Evolutionary conservation across 495 filamentous ascomycete genomes (phyloP).

Genomic region (Oidiodendron maius): DNA sequence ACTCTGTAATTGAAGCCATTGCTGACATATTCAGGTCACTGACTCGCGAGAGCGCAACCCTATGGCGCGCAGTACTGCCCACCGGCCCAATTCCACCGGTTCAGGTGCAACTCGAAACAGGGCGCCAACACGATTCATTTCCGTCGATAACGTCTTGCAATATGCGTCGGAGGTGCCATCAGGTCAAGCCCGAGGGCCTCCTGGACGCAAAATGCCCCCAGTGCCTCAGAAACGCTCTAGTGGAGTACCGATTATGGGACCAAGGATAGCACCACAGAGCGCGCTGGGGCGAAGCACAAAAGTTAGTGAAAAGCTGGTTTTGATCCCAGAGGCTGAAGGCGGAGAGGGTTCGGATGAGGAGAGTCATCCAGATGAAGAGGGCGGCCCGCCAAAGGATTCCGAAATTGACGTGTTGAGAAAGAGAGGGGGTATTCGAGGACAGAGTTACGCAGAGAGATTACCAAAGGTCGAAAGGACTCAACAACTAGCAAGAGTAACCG

Average conservation of each 20-base stretch:
- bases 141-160: slow-evolving; percentile 92
- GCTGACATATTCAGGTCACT: slow-evolving; percentile 25
- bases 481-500: slow-evolving; percentile 83
- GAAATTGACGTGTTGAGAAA: slow-evolving; percentile 62
- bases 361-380: slow-evolving; percentile 48
- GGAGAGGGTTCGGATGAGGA: slow-evolving; percentile 49
- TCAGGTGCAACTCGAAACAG: slow-evolving; percentile 18
- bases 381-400: slow-evolving; percentile 72
- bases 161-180: slow-evolving; percentile 94
- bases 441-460: slow-evolving; percentile 91
- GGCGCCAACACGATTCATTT: slow-evolving; percentile 72
- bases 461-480: slow-evolving; percentile 84
- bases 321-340: slow-evolving; percentile 80
- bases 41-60: slow-evolving; percentile 29
- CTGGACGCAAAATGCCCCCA: slow-evolving; percentile 48
- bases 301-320: slow-evolving; percentile 87
- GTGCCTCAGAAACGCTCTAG: slow-evolving; percentile 35
- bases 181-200: slow-evolving; percentile 76
- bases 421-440: slow-evolving; percentile 57
- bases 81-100: slow-evolving; percentile 16
- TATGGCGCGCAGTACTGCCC: slow-evolving; percentile 9
- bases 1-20: neutral
- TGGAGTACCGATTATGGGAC: slow-evolving; percentile 31
- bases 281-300: slow-evolving; percentile 87
- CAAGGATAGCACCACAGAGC: slow-evolving; percentile 57